Evolutionary conservation across 1,139 yeast species (phyloP).

Genomic region (Candida glucosophila): DNA sequence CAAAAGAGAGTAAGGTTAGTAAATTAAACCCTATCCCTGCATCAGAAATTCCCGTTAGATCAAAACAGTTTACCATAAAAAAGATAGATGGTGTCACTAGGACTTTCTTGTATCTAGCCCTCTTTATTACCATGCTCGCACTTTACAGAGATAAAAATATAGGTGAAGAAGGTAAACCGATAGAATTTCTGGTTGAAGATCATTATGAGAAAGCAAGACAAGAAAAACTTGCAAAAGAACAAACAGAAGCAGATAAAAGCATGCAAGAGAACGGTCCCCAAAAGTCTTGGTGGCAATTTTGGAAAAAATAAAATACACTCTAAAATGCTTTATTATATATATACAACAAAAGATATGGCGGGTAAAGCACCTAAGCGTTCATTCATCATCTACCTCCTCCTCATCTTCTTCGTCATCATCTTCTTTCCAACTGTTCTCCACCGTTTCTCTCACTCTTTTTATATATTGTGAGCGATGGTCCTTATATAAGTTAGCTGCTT

Average conservation of each 20-base stretch:
- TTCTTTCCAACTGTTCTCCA: conserved; percentile 78
- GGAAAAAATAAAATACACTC: conserved; percentile 14
- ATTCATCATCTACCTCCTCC: conserved; percentile 48
- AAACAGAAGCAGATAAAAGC: conserved; percentile 7
- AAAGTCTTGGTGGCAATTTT: conserved; percentile 23
- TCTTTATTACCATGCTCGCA: conserved; percentile 35
- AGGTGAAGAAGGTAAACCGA: conserved; percentile 42
- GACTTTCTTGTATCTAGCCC: conserved; percentile 38
- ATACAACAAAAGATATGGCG: conserved; percentile 2
- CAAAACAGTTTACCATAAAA: conserved; percentile 41
- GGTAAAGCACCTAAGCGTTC: conserved; percentile 2
- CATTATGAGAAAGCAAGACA: conserved; percentile 25
- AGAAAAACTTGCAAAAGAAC: conserved; percentile 9
- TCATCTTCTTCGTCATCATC: conserved; percentile 58
- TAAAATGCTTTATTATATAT: conserved; percentile 3
- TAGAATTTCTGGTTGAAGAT: conserved; percentile 30
- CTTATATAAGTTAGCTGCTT: conserved; percentile 91
- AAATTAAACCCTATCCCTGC: conserved; percentile 37
- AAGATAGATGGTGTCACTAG: conserved; percentile 50
- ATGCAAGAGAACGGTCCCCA: background rate
- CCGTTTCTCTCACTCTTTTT: conserved; percentile 88
- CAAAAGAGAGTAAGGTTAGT: conserved; percentile 13
- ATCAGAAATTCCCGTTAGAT: conserved; percentile 37
- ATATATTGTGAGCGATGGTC: conserved; percentile 92
- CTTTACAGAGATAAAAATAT: conserved; percentile 41